Evolutionary conservation across 495 filamentous ascomycete species (phyloP).

Genomic region (Parathielavia hyrcaniae): DNA sequence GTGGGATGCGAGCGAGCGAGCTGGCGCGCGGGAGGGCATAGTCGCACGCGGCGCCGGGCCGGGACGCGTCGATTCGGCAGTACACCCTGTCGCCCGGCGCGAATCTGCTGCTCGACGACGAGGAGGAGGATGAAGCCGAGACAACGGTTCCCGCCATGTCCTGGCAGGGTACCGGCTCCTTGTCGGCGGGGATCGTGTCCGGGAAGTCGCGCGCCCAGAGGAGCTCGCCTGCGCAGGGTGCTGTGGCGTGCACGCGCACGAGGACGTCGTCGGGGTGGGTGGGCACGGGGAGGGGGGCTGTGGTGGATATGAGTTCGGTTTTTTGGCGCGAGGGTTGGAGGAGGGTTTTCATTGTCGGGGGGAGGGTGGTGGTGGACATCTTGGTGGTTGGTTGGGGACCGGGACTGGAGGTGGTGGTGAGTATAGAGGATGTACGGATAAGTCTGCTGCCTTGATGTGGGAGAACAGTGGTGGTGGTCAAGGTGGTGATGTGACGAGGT

Average conservation of each 20-base stretch:
- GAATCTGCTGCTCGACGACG: conserved; percentile 45
- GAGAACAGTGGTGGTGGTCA: not conserved
- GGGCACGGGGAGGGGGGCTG: conserved; percentile 26
- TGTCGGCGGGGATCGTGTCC: conserved; percentile 34
- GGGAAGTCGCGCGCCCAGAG: conserved; percentile 42
- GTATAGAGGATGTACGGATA: not conserved
- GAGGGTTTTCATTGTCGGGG: conserved; percentile 28
- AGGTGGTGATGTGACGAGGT: not conserved
- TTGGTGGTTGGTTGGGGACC: not conserved
- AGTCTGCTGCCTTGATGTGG: not conserved
- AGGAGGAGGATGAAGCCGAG: conserved; percentile 40
- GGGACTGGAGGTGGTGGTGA: no score
- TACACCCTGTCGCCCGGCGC: conserved; percentile 53
- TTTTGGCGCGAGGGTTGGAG: conserved; percentile 27
- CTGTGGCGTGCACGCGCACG: conserved; percentile 52
- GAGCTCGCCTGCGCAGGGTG: conserved; percentile 54
- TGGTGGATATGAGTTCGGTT: conserved; percentile 23
- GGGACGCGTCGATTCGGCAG: conserved; percentile 42
- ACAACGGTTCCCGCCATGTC: conserved; percentile 43
- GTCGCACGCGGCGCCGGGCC: conserved; percentile 52
- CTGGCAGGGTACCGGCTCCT: conserved; percentile 48
- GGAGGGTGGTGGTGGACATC: conserved; percentile 24
- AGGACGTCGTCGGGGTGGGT: conserved; percentile 47
- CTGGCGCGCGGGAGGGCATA: conserved; percentile 40
- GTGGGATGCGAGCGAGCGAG: conserved; percentile 44